Conservation (phyloP, 1,284 basidiomycete species). For the Gastroboletus turbinatus region DNA sequence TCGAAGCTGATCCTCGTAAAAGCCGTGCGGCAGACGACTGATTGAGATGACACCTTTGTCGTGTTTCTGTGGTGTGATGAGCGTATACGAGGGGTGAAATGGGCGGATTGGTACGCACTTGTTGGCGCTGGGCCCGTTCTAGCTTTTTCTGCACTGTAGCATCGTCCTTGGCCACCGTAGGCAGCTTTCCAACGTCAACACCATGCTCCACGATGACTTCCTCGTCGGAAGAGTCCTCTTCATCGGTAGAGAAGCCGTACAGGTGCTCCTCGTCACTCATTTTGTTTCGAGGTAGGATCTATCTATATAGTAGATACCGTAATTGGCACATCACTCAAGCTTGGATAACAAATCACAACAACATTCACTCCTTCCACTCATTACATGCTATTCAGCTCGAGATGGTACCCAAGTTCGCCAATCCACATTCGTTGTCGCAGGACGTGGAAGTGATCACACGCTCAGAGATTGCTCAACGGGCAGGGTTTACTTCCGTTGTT, state of each 20-base stretch:
- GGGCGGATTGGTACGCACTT: slow-evolving; percentile 49
- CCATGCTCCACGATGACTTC: slow-evolving; percentile 62
- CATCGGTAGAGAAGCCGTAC: slow-evolving; percentile 76
- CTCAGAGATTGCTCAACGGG: slow-evolving; percentile 19
- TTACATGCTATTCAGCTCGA: neutral
- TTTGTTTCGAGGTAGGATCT: neutral
- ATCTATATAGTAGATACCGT: too few species aligned
- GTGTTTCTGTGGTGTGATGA: slow-evolving; percentile 46
- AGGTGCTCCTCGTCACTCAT: slow-evolving; percentile 47
- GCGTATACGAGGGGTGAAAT: neutral
- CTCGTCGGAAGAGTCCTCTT: slow-evolving; percentile 82
- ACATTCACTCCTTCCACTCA: neutral
- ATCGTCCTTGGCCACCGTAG: slow-evolving; percentile 85
- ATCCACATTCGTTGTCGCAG: slow-evolving; percentile 26
- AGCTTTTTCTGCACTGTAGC: slow-evolving; percentile 75
- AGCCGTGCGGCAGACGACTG: slow-evolving; percentile 92
- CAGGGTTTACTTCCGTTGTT: neutral
- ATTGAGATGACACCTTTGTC: slow-evolving; percentile 89
- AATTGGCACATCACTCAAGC: neutral
- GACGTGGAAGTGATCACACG: slow-evolving; percentile 29
- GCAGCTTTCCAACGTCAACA: slow-evolving; percentile 70
- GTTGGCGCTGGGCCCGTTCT: slow-evolving; percentile 80
- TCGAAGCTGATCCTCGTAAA: slow-evolving; percentile 93
- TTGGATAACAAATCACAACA: slow-evolving; percentile 30
- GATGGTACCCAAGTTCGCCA: slow-evolving; percentile 32